phyloP scores from a whole-genome alignment of 1,139 yeast species.

The Saccharomyces hybrid region DNA sequence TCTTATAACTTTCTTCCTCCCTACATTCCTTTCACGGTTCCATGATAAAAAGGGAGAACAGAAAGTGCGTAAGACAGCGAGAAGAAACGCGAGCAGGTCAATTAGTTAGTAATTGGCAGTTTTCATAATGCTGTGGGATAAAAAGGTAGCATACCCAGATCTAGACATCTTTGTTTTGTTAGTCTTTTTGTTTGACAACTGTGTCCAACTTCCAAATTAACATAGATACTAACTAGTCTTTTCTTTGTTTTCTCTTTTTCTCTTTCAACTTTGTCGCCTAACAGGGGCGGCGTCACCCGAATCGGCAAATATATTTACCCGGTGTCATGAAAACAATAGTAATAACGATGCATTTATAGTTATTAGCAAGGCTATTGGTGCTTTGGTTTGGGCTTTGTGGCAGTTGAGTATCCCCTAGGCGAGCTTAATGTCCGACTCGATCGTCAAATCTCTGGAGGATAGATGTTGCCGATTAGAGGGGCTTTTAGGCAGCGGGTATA shows the following conservation, averaged over 20 bases:
- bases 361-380: background rate
- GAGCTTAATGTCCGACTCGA: background rate
- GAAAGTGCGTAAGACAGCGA: constrained; percentile 3
- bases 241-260: background rate
- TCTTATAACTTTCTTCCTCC: background rate
- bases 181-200: background rate
- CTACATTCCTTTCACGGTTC: background rate
- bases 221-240: background rate
- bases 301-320: background rate
- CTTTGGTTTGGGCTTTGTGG: background rate
- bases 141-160: constrained; percentile 28
- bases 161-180: constrained; percentile 23
- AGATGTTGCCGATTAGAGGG: background rate
- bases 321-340: background rate
- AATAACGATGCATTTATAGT: background rate
- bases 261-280: background rate
- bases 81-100: background rate
- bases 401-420: background rate
- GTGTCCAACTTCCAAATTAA: background rate
- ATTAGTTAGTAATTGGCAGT: background rate
- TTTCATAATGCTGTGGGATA: background rate
- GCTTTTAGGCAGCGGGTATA: background rate
- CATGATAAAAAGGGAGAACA: background rate
- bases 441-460: background rate
- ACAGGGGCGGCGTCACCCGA: background rate